These are phyloP conservation scores for Alternaria conjuncta DNA, from an alignment of 2,329 filamentous ascomycete genomes.

Conservation along the genomic window DNA sequence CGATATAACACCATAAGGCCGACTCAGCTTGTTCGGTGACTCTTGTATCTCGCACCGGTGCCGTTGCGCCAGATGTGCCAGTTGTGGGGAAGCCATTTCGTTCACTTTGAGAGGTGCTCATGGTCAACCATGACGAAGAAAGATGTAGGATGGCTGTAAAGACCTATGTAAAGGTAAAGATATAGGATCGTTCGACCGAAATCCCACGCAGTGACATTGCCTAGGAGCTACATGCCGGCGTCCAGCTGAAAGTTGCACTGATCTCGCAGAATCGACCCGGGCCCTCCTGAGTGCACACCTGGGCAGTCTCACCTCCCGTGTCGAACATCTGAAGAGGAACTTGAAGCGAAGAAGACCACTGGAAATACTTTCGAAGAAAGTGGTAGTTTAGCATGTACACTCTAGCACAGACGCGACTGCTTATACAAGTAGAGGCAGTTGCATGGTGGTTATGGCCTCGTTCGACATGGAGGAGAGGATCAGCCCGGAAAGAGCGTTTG, in stretches of 20 bases:
- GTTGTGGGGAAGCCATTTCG: neutral
- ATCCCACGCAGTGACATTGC: neutral
- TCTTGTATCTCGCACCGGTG: neutral
- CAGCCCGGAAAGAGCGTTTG: neutral
- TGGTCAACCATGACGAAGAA: neutral
- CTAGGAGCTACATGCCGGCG: neutral
- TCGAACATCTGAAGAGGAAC: neutral
- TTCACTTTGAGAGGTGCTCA: neutral
- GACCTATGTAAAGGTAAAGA: neutral
- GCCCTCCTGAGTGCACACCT: neutral
- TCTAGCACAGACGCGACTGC: neutral
- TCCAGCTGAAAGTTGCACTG: neutral
- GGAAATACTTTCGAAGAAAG: neutral
- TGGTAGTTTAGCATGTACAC: neutral
- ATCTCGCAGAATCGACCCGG: neutral
- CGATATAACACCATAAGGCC: neutral
- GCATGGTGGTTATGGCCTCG: neutral
- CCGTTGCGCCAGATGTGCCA: neutral
- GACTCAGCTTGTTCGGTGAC: neutral
- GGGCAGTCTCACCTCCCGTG: neutral
- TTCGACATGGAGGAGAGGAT: neutral
- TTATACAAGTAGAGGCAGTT: neutral
- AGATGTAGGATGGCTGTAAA: neutral
- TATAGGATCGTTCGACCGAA: neutral
- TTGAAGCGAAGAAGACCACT: neutral